Percentiles rank a stretch among this genome's conserved stretches.
These are phyloP conservation scores for Capsicum chinense DNA, from an alignment of 257 asterid genomes.

Conservation along the genomic window DNA sequence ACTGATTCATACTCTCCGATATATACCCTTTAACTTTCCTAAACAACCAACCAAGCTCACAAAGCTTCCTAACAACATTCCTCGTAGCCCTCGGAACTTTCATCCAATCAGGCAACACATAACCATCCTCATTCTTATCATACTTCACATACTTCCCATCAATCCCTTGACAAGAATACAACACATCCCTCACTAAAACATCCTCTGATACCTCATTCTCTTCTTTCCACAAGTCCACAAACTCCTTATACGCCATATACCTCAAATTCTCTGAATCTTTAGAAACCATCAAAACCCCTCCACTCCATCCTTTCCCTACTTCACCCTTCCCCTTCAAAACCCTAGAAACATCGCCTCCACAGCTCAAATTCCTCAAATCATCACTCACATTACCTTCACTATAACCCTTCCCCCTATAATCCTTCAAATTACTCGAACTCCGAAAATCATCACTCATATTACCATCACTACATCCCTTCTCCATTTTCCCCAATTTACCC, in stretches of 20 bases:
- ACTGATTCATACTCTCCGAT: constrained; percentile 67
- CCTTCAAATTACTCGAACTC: constrained; percentile 34
- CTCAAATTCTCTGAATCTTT: constrained; percentile 87
- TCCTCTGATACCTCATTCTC: constrained; percentile 87
- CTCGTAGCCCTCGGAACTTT: constrained; percentile 76
- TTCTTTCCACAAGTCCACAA: constrained; percentile 68
- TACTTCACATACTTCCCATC: constrained; percentile 82
- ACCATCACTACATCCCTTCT: constrained; percentile 42
- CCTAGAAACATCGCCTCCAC: constrained; percentile 48
- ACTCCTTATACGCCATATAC: constrained; percentile 82
- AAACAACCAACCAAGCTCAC: constrained; percentile 96
- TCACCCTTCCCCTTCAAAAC: constrained; percentile 49
- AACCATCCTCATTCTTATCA: constrained; percentile 70
- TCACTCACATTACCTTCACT: constrained; percentile 45
- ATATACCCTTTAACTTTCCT: constrained; percentile 82
- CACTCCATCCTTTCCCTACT: constrained; percentile 61
- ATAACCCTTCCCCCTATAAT: constrained; percentile 9
- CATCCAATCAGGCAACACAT: constrained; percentile 61
- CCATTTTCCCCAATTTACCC: constrained; percentile 42
- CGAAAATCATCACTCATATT: constrained; percentile 47
- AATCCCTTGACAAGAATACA: constrained; percentile 95
- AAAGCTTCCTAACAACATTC: constrained; percentile 74
- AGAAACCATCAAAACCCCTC: constrained; percentile 79
- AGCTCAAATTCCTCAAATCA: constrained; percentile 49
- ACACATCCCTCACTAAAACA: constrained; percentile 87